Base-by-base conservation (phyloP, 225 moss, liverwort and hornwort species). In the Pleurozium schreberi region DNA sequence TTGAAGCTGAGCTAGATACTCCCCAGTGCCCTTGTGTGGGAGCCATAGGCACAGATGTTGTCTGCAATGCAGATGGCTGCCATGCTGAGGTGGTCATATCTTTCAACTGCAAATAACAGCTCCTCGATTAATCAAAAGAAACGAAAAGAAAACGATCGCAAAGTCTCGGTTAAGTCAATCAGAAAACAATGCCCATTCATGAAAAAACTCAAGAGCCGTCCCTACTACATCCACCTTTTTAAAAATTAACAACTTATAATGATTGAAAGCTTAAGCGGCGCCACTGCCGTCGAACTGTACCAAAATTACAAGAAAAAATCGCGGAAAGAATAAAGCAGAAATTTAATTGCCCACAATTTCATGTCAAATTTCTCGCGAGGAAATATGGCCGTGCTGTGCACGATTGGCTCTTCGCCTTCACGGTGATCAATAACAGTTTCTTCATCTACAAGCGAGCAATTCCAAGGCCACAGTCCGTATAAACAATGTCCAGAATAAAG, bases 71-170 rank as follows among this genome's bases (percentile, higher is more conserved):
- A 89, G 94, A 87, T 53, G 97, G 81, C 94, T 95, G 96, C 95
- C 96, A 97, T 87, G 93, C 93, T 87, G 94, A 94, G 88, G 96
- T 94, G 67, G 95, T 90, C 96, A 97, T 97, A 60, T 84, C 91
- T 88, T 88, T 70, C 67, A 62, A 81, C 91, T 92, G 91, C 89
- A 91, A 53, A 81, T 52, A 83, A 40, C 85, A 81, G 63, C 38
- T 81, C 52, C 66, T 81, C n/a, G 27, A 45, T 38, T 55, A 67
- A 64, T 83, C 76, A 58, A 50, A 80, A 69, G 12, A 57, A 58
- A 88, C 17, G 14, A 68, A 30, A 49, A 70, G 59, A 5, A 52
- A 81, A 77, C 10, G 49, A 79, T 59, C 66, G 74, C 63, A 74
- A 52, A 88, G 4, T 74, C 52, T 87, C 16, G 36, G 31, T 77